These are phyloP conservation scores for Daldinia vernicosa DNA, from an alignment of 495 filamentous ascomycete genomes.

Conservation along the genomic window DNA sequence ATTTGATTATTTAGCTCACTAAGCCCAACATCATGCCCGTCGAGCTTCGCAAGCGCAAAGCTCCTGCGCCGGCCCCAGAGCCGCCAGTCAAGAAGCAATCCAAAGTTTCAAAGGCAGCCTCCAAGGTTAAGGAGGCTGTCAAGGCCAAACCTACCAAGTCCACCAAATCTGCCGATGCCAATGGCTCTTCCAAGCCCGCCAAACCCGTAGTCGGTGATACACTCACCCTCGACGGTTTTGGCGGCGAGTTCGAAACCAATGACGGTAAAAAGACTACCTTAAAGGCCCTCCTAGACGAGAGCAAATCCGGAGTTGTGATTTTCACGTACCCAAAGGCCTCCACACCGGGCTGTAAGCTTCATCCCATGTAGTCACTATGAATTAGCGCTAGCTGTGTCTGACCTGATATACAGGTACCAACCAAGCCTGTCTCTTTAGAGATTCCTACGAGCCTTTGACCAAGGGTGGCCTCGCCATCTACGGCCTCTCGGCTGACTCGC, in stretches of 20 bases:
- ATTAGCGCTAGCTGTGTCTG: constrained; percentile 32
- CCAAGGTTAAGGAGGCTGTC: constrained; percentile 57
- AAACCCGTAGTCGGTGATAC: constrained; percentile 57
- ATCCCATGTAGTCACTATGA: constrained; percentile 13
- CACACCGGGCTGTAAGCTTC: constrained; percentile 88
- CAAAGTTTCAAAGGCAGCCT: constrained; percentile 53
- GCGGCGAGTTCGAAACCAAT: constrained; percentile 84
- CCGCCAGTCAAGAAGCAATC: constrained; percentile 63
- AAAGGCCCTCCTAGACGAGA: constrained; percentile 78
- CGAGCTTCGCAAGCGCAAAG: constrained; percentile 81
- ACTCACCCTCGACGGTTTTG: constrained; percentile 75
- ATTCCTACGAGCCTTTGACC: constrained; percentile 78
- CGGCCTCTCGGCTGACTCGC: constrained; percentile 85
- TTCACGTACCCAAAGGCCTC: constrained; percentile 97
- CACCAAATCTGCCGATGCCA: constrained; percentile 49
- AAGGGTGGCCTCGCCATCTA: constrained; percentile 85
- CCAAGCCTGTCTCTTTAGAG: constrained; percentile 93
- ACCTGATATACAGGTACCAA: constrained; percentile 72
- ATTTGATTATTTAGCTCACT: constrained; percentile 24
- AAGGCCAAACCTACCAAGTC: constrained; percentile 49
- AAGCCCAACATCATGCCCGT: constrained; percentile 55
- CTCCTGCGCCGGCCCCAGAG: constrained; percentile 63
- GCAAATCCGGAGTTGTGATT: constrained; percentile 85
- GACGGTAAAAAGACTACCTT: constrained; percentile 81
- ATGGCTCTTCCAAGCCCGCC: constrained; percentile 44